These are phyloP conservation scores for Hypericum perforatum DNA, from an alignment of 345 rosid genomes.

Conservation along the genomic window DNA sequence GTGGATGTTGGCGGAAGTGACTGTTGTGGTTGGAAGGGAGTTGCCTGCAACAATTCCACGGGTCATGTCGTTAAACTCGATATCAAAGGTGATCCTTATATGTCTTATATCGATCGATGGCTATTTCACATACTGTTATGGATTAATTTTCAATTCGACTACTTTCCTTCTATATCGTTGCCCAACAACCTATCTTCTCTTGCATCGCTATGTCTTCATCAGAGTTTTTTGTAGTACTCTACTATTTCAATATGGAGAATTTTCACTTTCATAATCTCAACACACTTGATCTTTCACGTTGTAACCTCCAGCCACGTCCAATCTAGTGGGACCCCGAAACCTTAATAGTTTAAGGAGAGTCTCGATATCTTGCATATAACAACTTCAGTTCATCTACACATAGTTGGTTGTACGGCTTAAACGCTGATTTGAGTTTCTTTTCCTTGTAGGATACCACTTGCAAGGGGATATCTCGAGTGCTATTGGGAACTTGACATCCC, in stretches of 20 bases:
- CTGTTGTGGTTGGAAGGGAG: neutral
- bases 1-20: neutral
- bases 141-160: neutral
- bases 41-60: neutral
- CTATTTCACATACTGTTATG: too few species aligned
- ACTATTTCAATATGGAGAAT: neutral
- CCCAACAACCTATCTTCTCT: constrained; percentile 7
- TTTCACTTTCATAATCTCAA: neutral
- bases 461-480: constrained; percentile 3
- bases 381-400: neutral
- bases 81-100: neutral
- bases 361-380: neutral
- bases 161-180: neutral
- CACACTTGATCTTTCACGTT: neutral
- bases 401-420: constrained; percentile 11
- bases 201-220: constrained; percentile 4
- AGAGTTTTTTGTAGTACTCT: neutral
- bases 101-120: neutral
- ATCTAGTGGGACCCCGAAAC: neutral
- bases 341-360: neutral
- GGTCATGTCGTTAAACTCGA: neutral
- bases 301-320: neutral
- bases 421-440: constrained; percentile 15
- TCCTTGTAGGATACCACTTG: neutral
- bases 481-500: too few species aligned